Percentiles rank a stretch among this genome's conserved stretches.
Conservation (phyloP, 805 yeast species). For the Kuraishia molischiana region DNA sequence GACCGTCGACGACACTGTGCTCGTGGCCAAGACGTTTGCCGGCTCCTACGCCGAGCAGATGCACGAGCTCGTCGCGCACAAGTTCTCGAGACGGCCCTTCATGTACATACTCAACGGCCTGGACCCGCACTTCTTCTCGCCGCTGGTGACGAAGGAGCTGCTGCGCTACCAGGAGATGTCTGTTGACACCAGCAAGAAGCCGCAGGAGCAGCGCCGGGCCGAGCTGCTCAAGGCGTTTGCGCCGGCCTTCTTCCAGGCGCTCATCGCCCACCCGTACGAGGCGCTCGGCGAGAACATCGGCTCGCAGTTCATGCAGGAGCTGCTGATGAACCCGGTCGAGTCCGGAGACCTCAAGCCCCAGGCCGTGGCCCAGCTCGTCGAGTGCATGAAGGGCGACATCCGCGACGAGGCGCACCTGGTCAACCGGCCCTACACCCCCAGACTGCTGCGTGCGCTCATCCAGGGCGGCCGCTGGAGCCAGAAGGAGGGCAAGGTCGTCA, state of each 20-base stretch:
- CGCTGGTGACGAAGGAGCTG: constrained; percentile 51
- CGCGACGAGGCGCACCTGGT: constrained; percentile 57
- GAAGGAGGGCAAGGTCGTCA: constrained; percentile 41
- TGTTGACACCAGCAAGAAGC: constrained; percentile 73
- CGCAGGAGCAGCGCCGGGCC: constrained; percentile 59
- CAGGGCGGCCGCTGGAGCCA: constrained; percentile 82
- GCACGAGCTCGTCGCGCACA: constrained; percentile 50
- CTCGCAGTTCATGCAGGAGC: constrained; percentile 74
- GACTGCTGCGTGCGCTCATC: constrained; percentile 66
- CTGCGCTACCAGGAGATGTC: constrained; percentile 51
- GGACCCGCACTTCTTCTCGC: constrained; percentile 76
- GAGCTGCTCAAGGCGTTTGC: constrained; percentile 60
- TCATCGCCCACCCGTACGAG: constrained; percentile 38
- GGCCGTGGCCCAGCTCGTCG: constrained; percentile 32
- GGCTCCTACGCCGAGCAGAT: constrained; percentile 45
- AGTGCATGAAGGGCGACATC: constrained; percentile 58
- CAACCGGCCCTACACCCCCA: constrained; percentile 61
- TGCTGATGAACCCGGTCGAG: constrained; percentile 46
- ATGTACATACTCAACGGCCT: constrained; percentile 71
- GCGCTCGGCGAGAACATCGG: constrained; percentile 67
- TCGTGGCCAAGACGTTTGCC: constrained; percentile 63
- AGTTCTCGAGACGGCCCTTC: constrained; percentile 83
- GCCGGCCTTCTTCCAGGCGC: constrained; percentile 51
- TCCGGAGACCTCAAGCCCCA: constrained; percentile 27
- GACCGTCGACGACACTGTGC: constrained; percentile 90